Percentiles rank a stretch among this genome's conserved stretches.
phyloP scores from a whole-genome alignment of 331 rosid species.

The Rhamnella rubrinervis region DNA sequence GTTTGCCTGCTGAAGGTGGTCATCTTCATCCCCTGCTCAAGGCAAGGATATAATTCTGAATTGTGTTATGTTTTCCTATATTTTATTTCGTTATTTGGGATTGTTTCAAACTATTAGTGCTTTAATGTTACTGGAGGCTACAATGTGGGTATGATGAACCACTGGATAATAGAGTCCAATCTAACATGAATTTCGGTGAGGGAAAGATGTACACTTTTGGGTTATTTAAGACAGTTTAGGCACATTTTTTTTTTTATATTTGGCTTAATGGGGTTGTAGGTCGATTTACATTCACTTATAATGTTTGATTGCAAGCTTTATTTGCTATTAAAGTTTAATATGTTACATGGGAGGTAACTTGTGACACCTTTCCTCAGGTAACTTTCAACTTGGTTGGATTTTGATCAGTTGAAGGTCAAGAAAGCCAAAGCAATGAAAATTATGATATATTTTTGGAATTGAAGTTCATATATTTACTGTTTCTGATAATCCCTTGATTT shows the following conservation, averaged over 20 bases:
- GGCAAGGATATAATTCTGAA: slow-evolving; percentile 42
- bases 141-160: not conserved
- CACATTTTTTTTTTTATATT: not conserved
- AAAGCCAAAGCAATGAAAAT: not conserved
- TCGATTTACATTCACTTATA: not conserved
- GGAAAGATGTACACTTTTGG: not conserved
- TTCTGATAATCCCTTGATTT: slow-evolving; percentile 22
- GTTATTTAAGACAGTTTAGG: not conserved
- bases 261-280: not conserved
- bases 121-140: not conserved
- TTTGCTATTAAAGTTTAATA: not conserved
- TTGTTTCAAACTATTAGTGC: not conserved
- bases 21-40: slow-evolving; percentile 90
- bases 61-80: not conserved
- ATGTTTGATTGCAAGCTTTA: not conserved
- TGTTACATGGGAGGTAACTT: not conserved
- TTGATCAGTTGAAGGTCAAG: not conserved
- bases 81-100: not conserved
- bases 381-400: not conserved
- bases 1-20: slow-evolving; percentile 83
- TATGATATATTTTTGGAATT: not conserved
- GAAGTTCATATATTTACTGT: slow-evolving; percentile 7
- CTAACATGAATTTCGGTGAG: not conserved
- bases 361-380: not conserved
- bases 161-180: not conserved